Evolutionary conservation across 345 rosid genomes (phyloP).

Genomic region (Sonneratia caseolaris): DNA sequence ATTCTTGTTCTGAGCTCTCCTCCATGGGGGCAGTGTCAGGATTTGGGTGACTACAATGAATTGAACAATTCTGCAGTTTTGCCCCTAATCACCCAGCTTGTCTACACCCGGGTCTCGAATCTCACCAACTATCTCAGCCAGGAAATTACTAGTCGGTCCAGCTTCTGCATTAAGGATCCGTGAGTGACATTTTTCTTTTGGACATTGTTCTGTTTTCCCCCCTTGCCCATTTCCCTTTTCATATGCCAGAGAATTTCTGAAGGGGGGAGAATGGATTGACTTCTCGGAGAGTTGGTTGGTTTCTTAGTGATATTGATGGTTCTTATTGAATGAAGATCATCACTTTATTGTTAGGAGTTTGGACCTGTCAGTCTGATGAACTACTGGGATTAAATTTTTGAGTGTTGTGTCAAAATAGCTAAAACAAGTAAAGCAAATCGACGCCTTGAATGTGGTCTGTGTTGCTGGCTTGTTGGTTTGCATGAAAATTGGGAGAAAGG

Average conservation of each 20-base stretch:
- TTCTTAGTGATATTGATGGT: background rate
- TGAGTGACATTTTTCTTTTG: conserved; percentile 20
- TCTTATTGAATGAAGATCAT: conserved; percentile 3
- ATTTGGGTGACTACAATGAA: conserved; percentile 31
- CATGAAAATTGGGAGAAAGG: background rate
- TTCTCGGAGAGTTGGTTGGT: background rate
- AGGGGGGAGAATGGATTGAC: background rate
- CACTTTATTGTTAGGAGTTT: background rate
- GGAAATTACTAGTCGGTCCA: conserved; percentile 36
- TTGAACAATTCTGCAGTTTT: conserved; percentile 43
- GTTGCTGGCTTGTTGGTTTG: background rate
- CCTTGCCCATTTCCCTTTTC: background rate
- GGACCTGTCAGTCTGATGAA: background rate
- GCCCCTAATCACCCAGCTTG: conserved; percentile 20
- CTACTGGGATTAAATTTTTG: background rate
- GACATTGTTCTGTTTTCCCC: background rate
- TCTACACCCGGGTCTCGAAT: conserved; percentile 33
- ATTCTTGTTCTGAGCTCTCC: conserved; percentile 30
- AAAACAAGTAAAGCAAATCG: background rate
- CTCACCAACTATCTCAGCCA: conserved; percentile 40
- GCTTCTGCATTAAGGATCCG: conserved; percentile 71
- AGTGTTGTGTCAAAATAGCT: background rate
- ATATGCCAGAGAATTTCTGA: background rate
- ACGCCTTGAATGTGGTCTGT: background rate
- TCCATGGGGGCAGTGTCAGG: conserved; percentile 38